Conservation (phyloP, 768 basidiomycete genomes). For the Pleurotus djamor region DNA sequence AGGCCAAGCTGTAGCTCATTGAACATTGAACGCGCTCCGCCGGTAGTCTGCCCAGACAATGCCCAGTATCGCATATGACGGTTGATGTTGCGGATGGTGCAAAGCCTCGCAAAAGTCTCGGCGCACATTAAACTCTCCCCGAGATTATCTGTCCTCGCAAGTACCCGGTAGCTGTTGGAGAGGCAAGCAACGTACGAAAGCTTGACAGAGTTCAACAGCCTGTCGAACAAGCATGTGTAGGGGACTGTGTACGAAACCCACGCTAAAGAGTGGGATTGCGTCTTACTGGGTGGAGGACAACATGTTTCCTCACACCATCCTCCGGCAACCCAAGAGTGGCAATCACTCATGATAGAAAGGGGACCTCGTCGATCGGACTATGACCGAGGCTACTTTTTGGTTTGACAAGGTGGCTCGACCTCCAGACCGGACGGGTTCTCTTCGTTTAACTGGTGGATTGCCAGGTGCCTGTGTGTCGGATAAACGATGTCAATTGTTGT, state of each 20-base stretch:
- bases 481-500: neutral
- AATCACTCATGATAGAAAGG: too few species aligned
- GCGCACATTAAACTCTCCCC: neutral
- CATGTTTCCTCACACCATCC: neutral
- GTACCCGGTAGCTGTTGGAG: too few species aligned
- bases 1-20: slow-evolving; percentile 1
- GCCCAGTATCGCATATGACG: neutral
- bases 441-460: neutral
- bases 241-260: neutral
- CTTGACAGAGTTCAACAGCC: neutral
- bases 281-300: neutral
- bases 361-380: neutral
- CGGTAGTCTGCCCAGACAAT: neutral
- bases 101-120: neutral
- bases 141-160: neutral
- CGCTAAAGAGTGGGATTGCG: neutral
- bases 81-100: neutral
- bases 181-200: neutral
- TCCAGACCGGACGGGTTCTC: neutral
- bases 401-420: neutral
- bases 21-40: neutral
- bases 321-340: neutral
- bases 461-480: neutral
- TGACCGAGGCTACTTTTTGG: neutral
- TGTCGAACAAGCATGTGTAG: neutral